These are phyloP conservation scores for Cutaneotrichosporon sp. DNA, from an alignment of 1,284 basidiomycete genomes.

Conservation along the genomic window DNA sequence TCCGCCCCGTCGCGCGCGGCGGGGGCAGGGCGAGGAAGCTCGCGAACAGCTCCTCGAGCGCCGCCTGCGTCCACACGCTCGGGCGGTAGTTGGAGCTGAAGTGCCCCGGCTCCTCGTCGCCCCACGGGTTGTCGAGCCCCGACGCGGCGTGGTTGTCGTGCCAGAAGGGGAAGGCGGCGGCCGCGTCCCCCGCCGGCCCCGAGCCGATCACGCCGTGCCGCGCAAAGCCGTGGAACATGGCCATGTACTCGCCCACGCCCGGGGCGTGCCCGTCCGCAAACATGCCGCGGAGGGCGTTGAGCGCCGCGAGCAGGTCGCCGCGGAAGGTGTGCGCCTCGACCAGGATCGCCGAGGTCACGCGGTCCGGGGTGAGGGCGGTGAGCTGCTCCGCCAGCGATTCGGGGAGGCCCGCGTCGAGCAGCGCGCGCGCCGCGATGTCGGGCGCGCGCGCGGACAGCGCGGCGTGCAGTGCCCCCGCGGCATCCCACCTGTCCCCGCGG, in stretches of 20 bases:
- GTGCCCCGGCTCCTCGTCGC: slow-evolving; percentile 6
- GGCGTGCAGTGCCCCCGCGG: slow-evolving; percentile 64
- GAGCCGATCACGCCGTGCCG: slow-evolving; percentile 47
- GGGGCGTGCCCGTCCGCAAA: slow-evolving; percentile 53
- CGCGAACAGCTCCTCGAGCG: slow-evolving; percentile 36
- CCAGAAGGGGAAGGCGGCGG: slow-evolving; percentile 19
- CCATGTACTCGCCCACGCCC: slow-evolving; percentile 59
- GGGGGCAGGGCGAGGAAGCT: slow-evolving; percentile 32
- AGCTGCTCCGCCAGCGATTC: slow-evolving; percentile 10
- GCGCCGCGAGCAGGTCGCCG: slow-evolving; percentile 64
- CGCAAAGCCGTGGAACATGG: slow-evolving; percentile 74
- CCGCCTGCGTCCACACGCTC: slow-evolving; percentile 32
- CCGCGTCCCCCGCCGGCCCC: slow-evolving; percentile 17
- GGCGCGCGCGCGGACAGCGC: not conserved
- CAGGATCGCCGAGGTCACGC: slow-evolving; percentile 67
- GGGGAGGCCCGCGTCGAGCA: not conserved
- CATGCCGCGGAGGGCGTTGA: slow-evolving; percentile 71
- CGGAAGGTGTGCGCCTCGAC: slow-evolving; percentile 69
- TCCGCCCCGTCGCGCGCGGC: not conserved
- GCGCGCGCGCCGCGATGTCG: slow-evolving; percentile 11
- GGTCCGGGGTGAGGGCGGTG: slow-evolving; percentile 59
- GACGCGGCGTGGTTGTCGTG: slow-evolving; percentile 7
- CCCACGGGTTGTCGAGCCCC: slow-evolving; percentile 14
- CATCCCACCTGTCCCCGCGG: slow-evolving; percentile 59
- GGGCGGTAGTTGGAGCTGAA: slow-evolving; percentile 17